Percentiles rank a stretch among this genome's conserved stretches.
phyloP scores from a whole-genome alignment of 2,329 filamentous ascomycete species.

The Aspergillus melleus region DNA sequence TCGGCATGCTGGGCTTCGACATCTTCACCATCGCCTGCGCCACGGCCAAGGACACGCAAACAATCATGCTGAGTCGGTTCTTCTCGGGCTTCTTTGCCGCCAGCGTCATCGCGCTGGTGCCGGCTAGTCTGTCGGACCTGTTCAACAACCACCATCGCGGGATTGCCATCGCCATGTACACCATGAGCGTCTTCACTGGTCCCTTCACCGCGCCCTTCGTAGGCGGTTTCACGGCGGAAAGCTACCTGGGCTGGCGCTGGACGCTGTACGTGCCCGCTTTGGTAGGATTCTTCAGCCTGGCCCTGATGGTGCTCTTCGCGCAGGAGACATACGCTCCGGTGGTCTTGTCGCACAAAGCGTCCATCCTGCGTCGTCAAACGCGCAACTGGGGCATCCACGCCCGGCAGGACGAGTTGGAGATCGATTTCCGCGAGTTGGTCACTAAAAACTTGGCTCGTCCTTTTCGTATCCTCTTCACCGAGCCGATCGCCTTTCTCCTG shows the following conservation, averaged over 20 bases:
- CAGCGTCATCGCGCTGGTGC: constrained; percentile 41
- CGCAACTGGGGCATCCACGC: constrained; percentile 25
- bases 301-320: constrained; percentile 38
- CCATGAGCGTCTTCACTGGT: constrained; percentile 48
- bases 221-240: constrained; percentile 50
- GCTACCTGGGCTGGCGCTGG: constrained; percentile 50
- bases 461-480: constrained; percentile 21
- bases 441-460: constrained; percentile 24
- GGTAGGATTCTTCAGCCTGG: constrained; percentile 51
- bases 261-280: constrained; percentile 51
- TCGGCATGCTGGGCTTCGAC: constrained; percentile 41
- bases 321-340: constrained; percentile 55
- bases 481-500: constrained; percentile 26
- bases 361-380: constrained; percentile 21
- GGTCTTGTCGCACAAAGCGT: constrained; percentile 19
- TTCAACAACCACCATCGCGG: constrained; percentile 46
- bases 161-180: constrained; percentile 46
- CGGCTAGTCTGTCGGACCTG: constrained; percentile 48
- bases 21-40: constrained; percentile 49
- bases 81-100: constrained; percentile 46
- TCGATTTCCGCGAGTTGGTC: constrained; percentile 18
- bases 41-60: constrained; percentile 38
- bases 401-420: constrained; percentile 22
- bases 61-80: constrained; percentile 43
- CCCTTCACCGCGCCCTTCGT: constrained; percentile 50